Evolutionary conservation across 2,329 filamentous ascomycete species (phyloP), one percentile per base, ranked within the genome.

Genomic region (Metarhizium rileyi): DNA sequence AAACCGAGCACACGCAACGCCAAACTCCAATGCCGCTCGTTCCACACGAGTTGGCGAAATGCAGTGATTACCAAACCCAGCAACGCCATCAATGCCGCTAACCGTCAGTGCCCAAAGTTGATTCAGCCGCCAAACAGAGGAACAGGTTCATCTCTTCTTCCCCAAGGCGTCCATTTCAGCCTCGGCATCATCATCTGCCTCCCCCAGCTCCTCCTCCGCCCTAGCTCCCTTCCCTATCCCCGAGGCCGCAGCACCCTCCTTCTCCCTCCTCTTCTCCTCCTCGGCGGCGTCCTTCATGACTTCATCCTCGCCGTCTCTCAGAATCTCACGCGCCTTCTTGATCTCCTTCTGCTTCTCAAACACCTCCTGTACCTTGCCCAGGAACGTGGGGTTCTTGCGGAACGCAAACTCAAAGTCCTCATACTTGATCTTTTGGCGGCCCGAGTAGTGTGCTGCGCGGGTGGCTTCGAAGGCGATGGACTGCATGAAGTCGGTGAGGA

Each of bases 381-480:
- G 74, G 64, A 95, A 94, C 52, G 80, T 75, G 8, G 87, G 84
- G 61, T 97, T 94, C 55, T 86, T 81, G 28, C 93, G 81, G 58
- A 97, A 80, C 36, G 90, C 89, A 68, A 95, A 98, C 62, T 94
- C 90, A 71, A 98, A 95, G 68, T 98, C 93, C 62, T 96, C 91
- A 61, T 95, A 87, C 67, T 98, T 98, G 70, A 98, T 90, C 71
- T 98, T 98, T 61, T 95, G 88, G 2, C 93, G 86, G 0, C 90
- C 86, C 2, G 87, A 83, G 67, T 95, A 88, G 65, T 87, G 83
- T 1, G 93, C 93, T 48, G 85, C 84, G 42, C 87, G 82, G 4
- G 90, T 88, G 4, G 93, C 91, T 63, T 89, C 85, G 71, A 95
- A 93, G 69, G 87, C 91, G 49, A 93, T 84, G 66, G 93, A 89